Evolutionary conservation across 768 basidiomycete genomes (phyloP), one percentile per base, ranked within the genome.

Genomic region (Agaricus sinodeliciosus): DNA sequence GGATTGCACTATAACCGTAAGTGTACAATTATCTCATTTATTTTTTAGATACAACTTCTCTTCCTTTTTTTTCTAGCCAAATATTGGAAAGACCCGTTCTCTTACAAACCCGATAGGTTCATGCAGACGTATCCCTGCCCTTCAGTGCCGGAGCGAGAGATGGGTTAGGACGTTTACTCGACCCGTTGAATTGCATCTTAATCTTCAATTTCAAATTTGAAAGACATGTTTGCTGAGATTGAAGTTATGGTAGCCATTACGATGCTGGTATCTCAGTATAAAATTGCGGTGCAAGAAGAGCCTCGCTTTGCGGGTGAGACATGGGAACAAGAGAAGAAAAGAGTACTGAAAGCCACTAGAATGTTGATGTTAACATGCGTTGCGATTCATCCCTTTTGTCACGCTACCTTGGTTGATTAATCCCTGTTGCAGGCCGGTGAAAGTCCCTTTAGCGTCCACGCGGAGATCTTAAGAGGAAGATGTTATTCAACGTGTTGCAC

Each of bases 261-360:
- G n/a, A 63, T 74, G 64, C 59, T 80, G n/a, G 61, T 79, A 9
- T 66, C 65, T 11, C 63, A 61, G 27, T 81, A 74, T 62, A 70
- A 67, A 48, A 67, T 80, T 48, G 68, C 71, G 34, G 60, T 79
- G 25, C 72, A 72, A 55, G 74, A 78, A 27, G 77, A 80, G 43
- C 72, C 74, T 9, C 66, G 72, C 53, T 79, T 75, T 58, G 68
- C 68, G 0, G 52, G 56, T 6, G 77, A 77, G 60, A 71, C 69
- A 2, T 73, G 76, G 52, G 73, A 73, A 57, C 63, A 73, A 57
- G 64, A 65, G 50, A 73, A 69, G 59, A 67, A 58, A 43, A 67
- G 77, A 36, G 55, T 80, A 35, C 54, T 78, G 57, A 50, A 56
- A 25, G 54, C 62, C 9, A 64, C 51, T 26, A 59, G 58, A 11